Evolutionary conservation across 768 basidiomycete genomes (phyloP).

Genomic region (Boletus rubroflammeus): DNA sequence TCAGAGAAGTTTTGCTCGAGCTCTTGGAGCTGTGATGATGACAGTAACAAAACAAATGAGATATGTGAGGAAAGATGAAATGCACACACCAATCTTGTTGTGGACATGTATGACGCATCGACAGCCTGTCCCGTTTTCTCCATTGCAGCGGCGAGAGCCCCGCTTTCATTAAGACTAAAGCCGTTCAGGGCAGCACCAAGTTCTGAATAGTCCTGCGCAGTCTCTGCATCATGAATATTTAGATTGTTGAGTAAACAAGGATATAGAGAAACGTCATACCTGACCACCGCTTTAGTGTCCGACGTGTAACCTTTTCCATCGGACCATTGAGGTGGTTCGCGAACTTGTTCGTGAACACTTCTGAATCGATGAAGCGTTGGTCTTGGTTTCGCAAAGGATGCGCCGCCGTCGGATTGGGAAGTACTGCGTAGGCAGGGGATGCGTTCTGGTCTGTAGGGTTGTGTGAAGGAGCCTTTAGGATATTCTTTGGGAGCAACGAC

Average conservation of each 20-base stretch:
- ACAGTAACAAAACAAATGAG: constrained; percentile 6
- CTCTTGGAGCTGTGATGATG: constrained; percentile 68
- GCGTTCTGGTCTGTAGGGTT: constrained; percentile 82
- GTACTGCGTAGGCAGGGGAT: constrained; percentile 70
- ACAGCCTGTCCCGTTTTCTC: constrained; percentile 98
- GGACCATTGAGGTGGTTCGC: constrained; percentile 85
- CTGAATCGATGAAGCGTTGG: constrained; percentile 93
- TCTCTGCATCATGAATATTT: constrained; percentile 44
- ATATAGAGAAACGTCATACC: constrained; percentile 44
- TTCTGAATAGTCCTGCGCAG: constrained; percentile 83
- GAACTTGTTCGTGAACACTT: constrained; percentile 94
- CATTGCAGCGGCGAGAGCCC: constrained; percentile 71
- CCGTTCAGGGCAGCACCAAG: constrained; percentile 90
- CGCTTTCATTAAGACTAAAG: constrained; percentile 84
- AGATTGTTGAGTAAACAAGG: constrained; percentile 5
- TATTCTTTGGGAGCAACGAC: constrained; percentile 90
- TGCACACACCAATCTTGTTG: constrained; percentile 72
- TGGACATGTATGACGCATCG: constrained; percentile 91
- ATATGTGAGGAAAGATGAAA: constrained; percentile 1
- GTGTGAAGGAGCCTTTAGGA: constrained; percentile 91
- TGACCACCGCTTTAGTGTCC: constrained; percentile 92
- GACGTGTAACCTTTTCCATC: constrained; percentile 94
- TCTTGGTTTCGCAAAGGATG: constrained; percentile 91
- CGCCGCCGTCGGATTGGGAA: constrained; percentile 86
- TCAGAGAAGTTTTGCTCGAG: constrained; percentile 95